Evolutionary conservation across 495 filamentous ascomycete genomes (phyloP).

Genomic region (Neurospora intermedia): DNA sequence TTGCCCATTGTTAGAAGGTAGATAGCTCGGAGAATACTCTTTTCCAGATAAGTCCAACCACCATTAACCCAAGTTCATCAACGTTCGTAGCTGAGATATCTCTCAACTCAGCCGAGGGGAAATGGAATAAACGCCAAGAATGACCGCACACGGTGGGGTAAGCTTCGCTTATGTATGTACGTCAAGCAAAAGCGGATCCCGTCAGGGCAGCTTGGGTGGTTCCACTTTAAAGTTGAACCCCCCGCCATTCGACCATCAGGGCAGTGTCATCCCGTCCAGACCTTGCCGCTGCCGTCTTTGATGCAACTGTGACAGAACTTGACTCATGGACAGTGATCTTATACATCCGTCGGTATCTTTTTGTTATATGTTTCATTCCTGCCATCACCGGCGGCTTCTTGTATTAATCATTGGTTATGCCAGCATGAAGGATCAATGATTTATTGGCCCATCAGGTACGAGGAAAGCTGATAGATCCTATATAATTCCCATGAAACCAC

Average conservation of each 20-base stretch:
- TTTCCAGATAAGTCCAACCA: background rate
- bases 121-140: background rate
- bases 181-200: background rate
- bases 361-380: background rate
- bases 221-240: background rate
- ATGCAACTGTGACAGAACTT: background rate
- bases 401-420: background rate
- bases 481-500: background rate
- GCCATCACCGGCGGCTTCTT: background rate
- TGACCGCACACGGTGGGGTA: background rate
- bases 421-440: background rate
- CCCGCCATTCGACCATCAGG: background rate
- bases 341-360: background rate
- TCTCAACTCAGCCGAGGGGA: background rate
- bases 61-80: background rate
- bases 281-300: background rate
- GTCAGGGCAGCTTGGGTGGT: background rate
- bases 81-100: background rate
- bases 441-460: background rate
- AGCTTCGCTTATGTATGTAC: background rate
- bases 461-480: background rate
- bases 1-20: background rate
- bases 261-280: background rate
- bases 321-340: background rate
- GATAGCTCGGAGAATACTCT: background rate